Evolutionary conservation across 2,329 filamentous ascomycete species (phyloP).

Genomic region (Fusarium lyarnte): DNA sequence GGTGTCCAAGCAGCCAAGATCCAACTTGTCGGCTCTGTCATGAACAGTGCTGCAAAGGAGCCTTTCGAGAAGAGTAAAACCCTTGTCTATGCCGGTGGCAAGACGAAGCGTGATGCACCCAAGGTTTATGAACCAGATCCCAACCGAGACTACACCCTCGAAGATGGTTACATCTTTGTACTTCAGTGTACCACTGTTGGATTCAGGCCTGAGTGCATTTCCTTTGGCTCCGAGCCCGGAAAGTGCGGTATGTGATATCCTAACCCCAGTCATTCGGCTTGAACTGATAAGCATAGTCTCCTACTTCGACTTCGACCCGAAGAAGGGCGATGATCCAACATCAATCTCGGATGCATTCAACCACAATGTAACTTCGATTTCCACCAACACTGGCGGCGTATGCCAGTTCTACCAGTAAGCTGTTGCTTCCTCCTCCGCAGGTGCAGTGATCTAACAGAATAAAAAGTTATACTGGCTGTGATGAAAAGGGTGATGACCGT

Average conservation of each 20-base stretch:
- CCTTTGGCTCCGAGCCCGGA: background rate
- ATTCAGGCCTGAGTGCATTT: background rate
- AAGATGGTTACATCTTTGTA: background rate
- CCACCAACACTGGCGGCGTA: background rate
- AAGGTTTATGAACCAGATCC: background rate
- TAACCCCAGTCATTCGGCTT: background rate
- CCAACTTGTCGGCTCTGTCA: background rate
- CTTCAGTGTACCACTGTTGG: background rate
- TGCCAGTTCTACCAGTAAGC: conserved; percentile 9
- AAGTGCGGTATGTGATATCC: background rate
- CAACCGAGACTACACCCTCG: background rate
- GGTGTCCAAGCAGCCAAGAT: background rate
- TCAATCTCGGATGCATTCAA: background rate
- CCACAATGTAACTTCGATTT: background rate
- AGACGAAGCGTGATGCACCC: background rate
- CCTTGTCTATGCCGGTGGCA: background rate
- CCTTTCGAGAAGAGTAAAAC: background rate
- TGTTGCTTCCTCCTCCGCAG: background rate
- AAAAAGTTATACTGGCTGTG: background rate
- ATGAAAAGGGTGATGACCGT: accelerated
- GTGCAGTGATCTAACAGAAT: background rate
- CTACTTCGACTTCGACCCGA: background rate
- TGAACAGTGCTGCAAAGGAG: background rate
- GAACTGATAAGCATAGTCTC: background rate
- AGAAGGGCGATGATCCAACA: background rate